Conservation (phyloP, 805 yeast genomes). For the Candida ulmi region DNA sequence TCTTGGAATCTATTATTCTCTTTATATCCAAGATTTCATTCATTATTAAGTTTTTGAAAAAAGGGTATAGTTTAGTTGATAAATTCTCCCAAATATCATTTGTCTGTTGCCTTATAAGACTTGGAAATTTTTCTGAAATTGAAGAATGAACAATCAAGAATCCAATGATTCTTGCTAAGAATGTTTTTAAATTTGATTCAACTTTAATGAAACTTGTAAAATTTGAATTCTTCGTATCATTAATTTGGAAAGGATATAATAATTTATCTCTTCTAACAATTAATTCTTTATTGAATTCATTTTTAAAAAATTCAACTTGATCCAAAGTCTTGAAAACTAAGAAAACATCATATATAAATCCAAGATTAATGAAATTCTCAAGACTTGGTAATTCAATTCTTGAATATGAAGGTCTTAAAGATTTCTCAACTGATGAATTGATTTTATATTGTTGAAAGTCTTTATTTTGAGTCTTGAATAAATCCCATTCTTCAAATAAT, state of each 20-base stretch:
- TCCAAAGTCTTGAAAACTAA: constrained; percentile 75
- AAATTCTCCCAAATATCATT: constrained; percentile 75
- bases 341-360: constrained; percentile 77
- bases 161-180: constrained; percentile 61
- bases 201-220: constrained; percentile 25
- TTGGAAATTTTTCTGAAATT: constrained; percentile 57
- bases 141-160: constrained; percentile 73
- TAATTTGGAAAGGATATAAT: constrained; percentile 56
- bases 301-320: constrained; percentile 53
- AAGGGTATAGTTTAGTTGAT: constrained; percentile 52
- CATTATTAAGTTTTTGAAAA: constrained; percentile 42
- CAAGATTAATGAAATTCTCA: constrained; percentile 44
- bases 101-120: constrained; percentile 46
- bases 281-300: constrained; percentile 67
- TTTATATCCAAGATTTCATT: constrained; percentile 35
- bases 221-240: constrained; percentile 29
- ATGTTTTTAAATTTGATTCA: constrained; percentile 44
- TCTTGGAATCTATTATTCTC: constrained; percentile 39
- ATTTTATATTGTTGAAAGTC: constrained; percentile 54
- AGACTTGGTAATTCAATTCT: constrained; percentile 33
- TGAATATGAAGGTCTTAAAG: constrained; percentile 55
- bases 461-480: constrained; percentile 36
- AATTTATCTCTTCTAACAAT: constrained; percentile 63
- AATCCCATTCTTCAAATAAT: constrained; percentile 58
- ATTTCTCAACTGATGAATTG: constrained; percentile 80